Evolutionary conservation across 805 yeast species (phyloP).

Genomic region (Metschnikowia koreensis): DNA sequence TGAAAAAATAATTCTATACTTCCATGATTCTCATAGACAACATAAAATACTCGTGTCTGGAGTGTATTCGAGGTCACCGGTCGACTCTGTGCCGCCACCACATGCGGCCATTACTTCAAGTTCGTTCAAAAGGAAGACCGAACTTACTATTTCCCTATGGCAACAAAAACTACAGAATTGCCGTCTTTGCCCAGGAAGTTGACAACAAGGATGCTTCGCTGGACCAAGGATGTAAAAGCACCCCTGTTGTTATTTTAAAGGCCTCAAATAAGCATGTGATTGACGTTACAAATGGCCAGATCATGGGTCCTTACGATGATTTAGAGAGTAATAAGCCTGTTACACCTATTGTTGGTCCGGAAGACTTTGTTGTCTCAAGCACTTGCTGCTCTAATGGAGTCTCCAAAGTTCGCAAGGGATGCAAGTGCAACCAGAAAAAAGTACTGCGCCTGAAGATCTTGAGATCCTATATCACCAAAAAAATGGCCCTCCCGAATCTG

Average conservation of each 20-base stretch:
- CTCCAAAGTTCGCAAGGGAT: slow-evolving; percentile 21
- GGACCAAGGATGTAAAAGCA: slow-evolving; percentile 12
- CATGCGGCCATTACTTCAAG: slow-evolving; percentile 76
- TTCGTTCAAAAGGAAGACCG: slow-evolving; percentile 89
- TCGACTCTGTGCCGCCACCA: slow-evolving; percentile 85
- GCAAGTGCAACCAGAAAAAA: slow-evolving; percentile 31
- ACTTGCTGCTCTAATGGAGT: slow-evolving; percentile 32
- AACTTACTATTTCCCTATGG: slow-evolving; percentile 48
- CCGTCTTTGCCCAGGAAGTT: slow-evolving; percentile 52
- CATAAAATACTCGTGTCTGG: slow-evolving; percentile 77
- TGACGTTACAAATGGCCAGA: slow-evolving; percentile 35
- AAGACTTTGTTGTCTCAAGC: slow-evolving; percentile 35
- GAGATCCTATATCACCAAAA: slow-evolving; percentile 29
- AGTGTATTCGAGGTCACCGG: slow-evolving; percentile 91
- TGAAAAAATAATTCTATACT: not conserved
- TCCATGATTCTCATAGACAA: slow-evolving; percentile 76
- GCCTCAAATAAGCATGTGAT: slow-evolving; percentile 41
- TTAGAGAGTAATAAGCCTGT: not conserved
- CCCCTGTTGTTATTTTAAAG: slow-evolving; percentile 34
- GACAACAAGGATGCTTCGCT: slow-evolving; percentile 4
- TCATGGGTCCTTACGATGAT: slow-evolving; percentile 38
- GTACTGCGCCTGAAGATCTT: slow-evolving; percentile 38
- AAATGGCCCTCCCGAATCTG: slow-evolving; percentile 10
- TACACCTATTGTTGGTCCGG: slow-evolving; percentile 13
- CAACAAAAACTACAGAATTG: slow-evolving; percentile 53